Base-by-base conservation (phyloP, 441 rosid species). In the Corymbia calophylla region DNA sequence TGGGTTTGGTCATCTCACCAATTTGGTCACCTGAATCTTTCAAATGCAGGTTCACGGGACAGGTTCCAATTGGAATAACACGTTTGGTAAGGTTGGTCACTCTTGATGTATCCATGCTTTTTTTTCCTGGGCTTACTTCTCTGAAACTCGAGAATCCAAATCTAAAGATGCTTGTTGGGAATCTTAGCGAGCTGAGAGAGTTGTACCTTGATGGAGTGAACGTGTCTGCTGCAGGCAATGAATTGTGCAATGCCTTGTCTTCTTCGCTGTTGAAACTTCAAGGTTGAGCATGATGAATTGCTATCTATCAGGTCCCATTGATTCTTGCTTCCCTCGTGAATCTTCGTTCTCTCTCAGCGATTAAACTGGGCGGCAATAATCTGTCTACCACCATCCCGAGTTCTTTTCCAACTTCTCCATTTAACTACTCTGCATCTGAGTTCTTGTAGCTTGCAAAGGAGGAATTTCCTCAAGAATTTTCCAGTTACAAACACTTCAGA, bases 1-100 rank as follows among this genome's bases (percentile, higher is more conserved):
- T 12, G 53, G 77, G 14, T 56, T 94, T 17, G 88, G 32, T 8
- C 88, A 62, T 44, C 89, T 95, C 19, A 90, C 88, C 3, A 60
- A 91, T 48, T 73, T 94, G 89, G 88, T 56, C 0, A 15, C 73
- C 11, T 64, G 1, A 64, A 64, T 64, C 39, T 64, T 64, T 64
- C 21, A 4, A 3, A 15, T 15, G 21, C 73, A 0, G 73, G 0
- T 64, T 64, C 39, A 1, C 2, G 15, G 73, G 73, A 4, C 73
- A 64, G 12, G 44, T 66, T 31, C 77, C 77, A 0, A 31, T 8
- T 31, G 77, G 44, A 31, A 66, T 66, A 66, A 31, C 77, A 31
- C 12, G 44, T 66, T 66, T 66, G 77, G 31, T 23, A 2, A 66
- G 77, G 77, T 66, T 66, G 44, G 44, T 31, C 8, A 66, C 6